Evolutionary conservation across 1,284 basidiomycete species (phyloP), one percentile per base, ranked within the genome.

Genomic region (Malassezia caprae): DNA sequence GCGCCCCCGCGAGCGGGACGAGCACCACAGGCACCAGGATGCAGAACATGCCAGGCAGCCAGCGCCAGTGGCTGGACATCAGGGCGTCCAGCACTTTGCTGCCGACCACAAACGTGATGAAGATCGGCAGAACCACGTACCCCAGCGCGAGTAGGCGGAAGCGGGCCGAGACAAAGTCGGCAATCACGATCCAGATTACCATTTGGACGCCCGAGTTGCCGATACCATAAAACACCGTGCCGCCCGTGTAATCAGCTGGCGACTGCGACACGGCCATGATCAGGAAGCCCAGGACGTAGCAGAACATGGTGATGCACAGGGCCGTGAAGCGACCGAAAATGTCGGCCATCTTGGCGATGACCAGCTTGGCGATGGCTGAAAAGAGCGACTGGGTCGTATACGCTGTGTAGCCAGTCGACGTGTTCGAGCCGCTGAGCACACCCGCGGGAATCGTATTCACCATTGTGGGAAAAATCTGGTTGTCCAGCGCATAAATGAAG

Each of bases 161-260:
- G 34, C 68, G 63, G 8, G 70, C 62, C 7, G 69, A 63, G 53
- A 68, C 59, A 52, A 60, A 65, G 56, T 74, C 72, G 30, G 72
- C 72, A 24, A 74, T 48, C 11, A 73, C 60, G 50, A 73, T 69
- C 59, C 73, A 69, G 47, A 70, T 67, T 57, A 73, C 66, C 59
- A 74, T 72, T 53, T 73, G 68, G 1, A 64, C 40, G 26, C 71
- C 71, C 2, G 69, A 65, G 52, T 71, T 71, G 15, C 72, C 72
- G 43, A 72, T 58, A 21, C 69, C 67, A 26, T 72, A 68, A 43
- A 74, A 51, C 35, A 69, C 67, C 35, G 57, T 56, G 12, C 70
- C 72, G 30, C 60, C 72, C 2, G 56, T 54, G 19, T 65, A 53
- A 17, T 64, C 53, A 17, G 51, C 41, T 4, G 63, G 58, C 32